These are phyloP conservation scores for Juglanconis oblonga DNA, from an alignment of 2,329 filamentous ascomycete species.

Conservation along the genomic window DNA sequence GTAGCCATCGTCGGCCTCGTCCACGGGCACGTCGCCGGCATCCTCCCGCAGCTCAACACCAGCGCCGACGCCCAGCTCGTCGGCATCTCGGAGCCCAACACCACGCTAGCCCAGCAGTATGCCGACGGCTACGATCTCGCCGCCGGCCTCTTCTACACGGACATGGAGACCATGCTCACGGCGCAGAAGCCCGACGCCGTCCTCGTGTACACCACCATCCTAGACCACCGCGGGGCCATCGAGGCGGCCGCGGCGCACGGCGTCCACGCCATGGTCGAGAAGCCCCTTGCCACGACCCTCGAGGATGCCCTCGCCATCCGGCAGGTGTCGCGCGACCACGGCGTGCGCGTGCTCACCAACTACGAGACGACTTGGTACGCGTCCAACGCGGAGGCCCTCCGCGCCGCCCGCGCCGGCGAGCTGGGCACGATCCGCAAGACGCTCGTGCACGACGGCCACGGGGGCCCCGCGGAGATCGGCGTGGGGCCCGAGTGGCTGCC, in stretches of 20 bases:
- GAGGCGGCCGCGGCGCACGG: background rate
- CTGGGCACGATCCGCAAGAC: background rate
- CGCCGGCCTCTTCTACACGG: background rate
- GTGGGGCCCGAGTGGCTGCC: background rate
- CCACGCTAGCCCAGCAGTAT: background rate
- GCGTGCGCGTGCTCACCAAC: background rate
- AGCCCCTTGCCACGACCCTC: constrained; percentile 15
- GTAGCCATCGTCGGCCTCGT: background rate
- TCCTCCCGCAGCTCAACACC: background rate
- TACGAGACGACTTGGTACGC: background rate
- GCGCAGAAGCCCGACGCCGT: background rate
- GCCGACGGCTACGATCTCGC: background rate
- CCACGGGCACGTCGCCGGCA: background rate
- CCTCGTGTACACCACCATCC: background rate
- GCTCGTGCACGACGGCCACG: background rate
- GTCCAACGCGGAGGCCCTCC: background rate
- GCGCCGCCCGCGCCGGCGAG: background rate
- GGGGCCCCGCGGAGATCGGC: background rate
- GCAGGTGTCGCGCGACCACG: background rate
- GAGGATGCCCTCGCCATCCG: background rate
- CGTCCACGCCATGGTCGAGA: constrained; percentile 1
- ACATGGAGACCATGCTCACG: background rate
- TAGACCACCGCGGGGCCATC: background rate
- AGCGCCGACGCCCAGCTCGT: background rate
- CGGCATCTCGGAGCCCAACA: background rate